Evolutionary conservation across 768 basidiomycete genomes (phyloP).

Genomic region (Phylloporus scabripes): DNA sequence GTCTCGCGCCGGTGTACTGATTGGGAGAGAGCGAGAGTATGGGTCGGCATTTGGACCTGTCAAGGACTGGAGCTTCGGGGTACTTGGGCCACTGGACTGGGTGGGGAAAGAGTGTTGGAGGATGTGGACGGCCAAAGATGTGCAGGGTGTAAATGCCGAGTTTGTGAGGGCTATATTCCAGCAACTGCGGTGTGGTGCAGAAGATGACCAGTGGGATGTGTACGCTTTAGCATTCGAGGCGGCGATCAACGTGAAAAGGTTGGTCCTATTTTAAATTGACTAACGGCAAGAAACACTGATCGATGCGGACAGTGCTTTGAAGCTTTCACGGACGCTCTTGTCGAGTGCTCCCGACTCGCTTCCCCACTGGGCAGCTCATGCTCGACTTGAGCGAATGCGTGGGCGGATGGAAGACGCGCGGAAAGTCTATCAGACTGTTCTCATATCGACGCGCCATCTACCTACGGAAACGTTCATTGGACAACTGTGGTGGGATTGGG

Average conservation of each 20-base stretch:
- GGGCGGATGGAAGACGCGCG: conserved; percentile 63
- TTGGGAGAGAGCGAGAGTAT: conserved; percentile 64
- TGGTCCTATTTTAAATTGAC: conserved; percentile 22
- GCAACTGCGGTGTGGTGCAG: conserved; percentile 44
- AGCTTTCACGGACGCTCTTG: conserved; percentile 61
- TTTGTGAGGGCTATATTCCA: conserved; percentile 56
- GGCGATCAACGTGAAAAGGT: conserved; percentile 53
- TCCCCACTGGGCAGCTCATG: conserved; percentile 70
- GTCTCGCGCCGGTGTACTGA: conserved; percentile 56
- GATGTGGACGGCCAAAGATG: conserved; percentile 47
- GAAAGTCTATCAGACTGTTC: conserved; percentile 69
- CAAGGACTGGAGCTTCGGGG: conserved; percentile 56
- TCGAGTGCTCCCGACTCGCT: conserved; percentile 52
- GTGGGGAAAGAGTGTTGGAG: conserved; percentile 29
- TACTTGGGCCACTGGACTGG: conserved; percentile 52
- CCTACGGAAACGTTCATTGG: conserved; percentile 34
- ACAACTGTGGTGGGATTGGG: conserved; percentile 77
- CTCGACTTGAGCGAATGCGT: conserved; percentile 62
- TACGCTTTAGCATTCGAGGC: conserved; percentile 66
- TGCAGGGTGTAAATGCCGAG: conserved; percentile 43
- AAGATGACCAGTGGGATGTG: conserved; percentile 60
- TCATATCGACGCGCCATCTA: conserved; percentile 41
- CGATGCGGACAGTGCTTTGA: conserved; percentile 48
- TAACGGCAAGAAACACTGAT: conserved; percentile 7
- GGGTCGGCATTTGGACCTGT: conserved; percentile 60